A percentile compares a stretch with the other conserved stretches of the same genome.
Conservation (phyloP, 176 grass and related monocot genomes). For the Aegilops tauschii region DNA sequence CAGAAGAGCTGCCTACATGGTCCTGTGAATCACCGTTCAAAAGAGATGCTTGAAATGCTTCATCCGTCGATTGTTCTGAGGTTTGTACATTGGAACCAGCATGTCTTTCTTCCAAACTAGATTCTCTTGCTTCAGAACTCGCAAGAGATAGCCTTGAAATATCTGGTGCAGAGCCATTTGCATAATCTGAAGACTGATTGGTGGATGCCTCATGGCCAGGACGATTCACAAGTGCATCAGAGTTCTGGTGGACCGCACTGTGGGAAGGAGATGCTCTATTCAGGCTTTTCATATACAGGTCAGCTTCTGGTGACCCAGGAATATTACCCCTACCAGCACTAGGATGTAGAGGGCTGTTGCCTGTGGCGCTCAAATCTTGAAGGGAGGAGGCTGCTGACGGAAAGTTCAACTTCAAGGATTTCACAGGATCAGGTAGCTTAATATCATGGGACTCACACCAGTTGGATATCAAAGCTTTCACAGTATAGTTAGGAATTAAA, state of each 20-base stretch:
- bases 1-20: constrained; percentile 31
- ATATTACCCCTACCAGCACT: constrained; percentile 36
- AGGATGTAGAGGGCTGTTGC: constrained; percentile 54
- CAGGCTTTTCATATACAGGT: constrained; percentile 40
- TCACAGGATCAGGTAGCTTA: constrained; percentile 87
- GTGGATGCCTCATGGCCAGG: constrained; percentile 24
- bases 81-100: constrained; percentile 42
- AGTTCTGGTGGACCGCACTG: constrained; percentile 37
- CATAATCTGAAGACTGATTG: constrained; percentile 42
- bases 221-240: constrained; percentile 30
- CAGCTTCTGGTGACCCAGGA: constrained; percentile 62
- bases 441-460: constrained; percentile 98
- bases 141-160: constrained; percentile 42
- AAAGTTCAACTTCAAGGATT: constrained; percentile 75
- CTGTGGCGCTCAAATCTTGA: constrained; percentile 41
- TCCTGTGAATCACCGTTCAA: constrained; percentile 35
- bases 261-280: constrained; percentile 48
- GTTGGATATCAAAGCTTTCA: constrained; percentile 98
- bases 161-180: constrained; percentile 44
- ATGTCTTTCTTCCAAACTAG: constrained; percentile 44
- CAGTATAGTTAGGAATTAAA: constrained; percentile 99
- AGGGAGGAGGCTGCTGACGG: constrained; percentile 49
- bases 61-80: constrained; percentile 36
- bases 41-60: constrained; percentile 45
- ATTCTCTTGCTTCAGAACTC: constrained; percentile 51